Conservation (phyloP, 208 protist species). For the Wallacemonas sp. region DNA sequence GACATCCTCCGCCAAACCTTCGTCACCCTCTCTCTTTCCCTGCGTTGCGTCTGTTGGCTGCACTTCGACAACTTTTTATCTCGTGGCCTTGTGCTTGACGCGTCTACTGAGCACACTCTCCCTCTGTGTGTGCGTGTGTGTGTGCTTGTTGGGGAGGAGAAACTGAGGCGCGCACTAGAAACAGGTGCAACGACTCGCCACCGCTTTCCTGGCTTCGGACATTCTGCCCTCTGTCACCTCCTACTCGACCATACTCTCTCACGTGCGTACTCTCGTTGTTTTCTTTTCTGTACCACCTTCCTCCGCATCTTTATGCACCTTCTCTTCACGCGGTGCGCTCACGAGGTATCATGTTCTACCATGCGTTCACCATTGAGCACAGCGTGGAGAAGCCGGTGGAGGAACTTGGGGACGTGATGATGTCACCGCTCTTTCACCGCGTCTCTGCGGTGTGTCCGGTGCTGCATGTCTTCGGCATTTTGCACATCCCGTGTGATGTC, state of each 20-base stretch:
- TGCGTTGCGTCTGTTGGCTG: neutral
- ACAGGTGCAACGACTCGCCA: too few species aligned
- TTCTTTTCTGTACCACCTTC: slow-evolving; percentile 1
- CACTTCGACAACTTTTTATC: too few species aligned
- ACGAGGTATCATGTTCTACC: slow-evolving; percentile 71
- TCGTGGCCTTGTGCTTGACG: too few species aligned
- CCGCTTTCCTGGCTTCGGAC: neutral
- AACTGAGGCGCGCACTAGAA: too few species aligned
- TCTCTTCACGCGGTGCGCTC: neutral
- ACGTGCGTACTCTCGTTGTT: slow-evolving; percentile 10
- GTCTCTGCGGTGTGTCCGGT: slow-evolving; percentile 58
- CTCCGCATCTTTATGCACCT: neutral
- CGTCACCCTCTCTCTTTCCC: neutral
- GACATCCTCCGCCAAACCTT: neutral
- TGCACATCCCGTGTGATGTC: slow-evolving; percentile 20
- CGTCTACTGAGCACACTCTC: too few species aligned
- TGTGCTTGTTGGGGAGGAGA: too few species aligned
- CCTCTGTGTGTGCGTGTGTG: neutral
- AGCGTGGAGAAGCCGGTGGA: slow-evolving; percentile 40
- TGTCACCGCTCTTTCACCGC: slow-evolving; percentile 57
- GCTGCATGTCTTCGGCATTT: slow-evolving; percentile 73
- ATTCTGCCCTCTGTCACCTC: neutral
- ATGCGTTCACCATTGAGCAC: slow-evolving; percentile 59
- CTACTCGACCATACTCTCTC: neutral
- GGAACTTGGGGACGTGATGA: slow-evolving; percentile 48